These are phyloP conservation scores for Nasturtium officinale DNA, from an alignment of 345 rosid species.

Conservation along the genomic window DNA sequence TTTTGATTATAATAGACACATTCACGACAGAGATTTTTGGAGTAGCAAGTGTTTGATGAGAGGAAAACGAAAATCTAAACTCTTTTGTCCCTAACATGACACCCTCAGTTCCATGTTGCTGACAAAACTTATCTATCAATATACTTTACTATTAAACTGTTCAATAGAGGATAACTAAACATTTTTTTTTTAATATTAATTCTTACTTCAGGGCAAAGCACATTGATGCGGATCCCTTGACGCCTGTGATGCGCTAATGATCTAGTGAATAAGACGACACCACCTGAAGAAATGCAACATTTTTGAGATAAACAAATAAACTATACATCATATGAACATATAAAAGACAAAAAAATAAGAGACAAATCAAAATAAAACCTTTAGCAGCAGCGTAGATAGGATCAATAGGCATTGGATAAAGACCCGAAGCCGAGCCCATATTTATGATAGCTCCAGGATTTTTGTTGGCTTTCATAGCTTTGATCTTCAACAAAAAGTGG, in stretches of 20 bases:
- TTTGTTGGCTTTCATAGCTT: slow-evolving; percentile 63
- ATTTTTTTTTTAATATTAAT: no score
- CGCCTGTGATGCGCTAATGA: slow-evolving; percentile 60
- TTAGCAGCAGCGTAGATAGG: slow-evolving; percentile 79
- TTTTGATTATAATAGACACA: slow-evolving; percentile 13
- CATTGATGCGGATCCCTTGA: slow-evolving; percentile 84
- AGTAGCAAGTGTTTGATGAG: not conserved
- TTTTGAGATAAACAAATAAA: not conserved
- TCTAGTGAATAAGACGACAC: slow-evolving; percentile 87
- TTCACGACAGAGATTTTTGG: not conserved
- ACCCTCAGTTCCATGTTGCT: not conserved
- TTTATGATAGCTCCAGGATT: slow-evolving; percentile 93
- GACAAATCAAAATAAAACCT: slow-evolving; percentile 53
- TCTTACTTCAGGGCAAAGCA: slow-evolving; percentile 97
- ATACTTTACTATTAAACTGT: not conserved
- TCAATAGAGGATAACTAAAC: not conserved
- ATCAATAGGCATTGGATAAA: slow-evolving; percentile 67
- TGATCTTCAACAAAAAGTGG: slow-evolving; percentile 60
- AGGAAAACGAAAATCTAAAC: not conserved
- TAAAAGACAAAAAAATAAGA: slow-evolving; percentile 10
- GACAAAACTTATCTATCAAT: no score
- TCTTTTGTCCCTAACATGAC: not conserved
- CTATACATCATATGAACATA: not conserved
- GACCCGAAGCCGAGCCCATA: slow-evolving; percentile 85
- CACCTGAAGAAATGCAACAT: slow-evolving; percentile 52